phyloP scores from a whole-genome alignment of 805 yeast species.

The Starmerella cellae region DNA sequence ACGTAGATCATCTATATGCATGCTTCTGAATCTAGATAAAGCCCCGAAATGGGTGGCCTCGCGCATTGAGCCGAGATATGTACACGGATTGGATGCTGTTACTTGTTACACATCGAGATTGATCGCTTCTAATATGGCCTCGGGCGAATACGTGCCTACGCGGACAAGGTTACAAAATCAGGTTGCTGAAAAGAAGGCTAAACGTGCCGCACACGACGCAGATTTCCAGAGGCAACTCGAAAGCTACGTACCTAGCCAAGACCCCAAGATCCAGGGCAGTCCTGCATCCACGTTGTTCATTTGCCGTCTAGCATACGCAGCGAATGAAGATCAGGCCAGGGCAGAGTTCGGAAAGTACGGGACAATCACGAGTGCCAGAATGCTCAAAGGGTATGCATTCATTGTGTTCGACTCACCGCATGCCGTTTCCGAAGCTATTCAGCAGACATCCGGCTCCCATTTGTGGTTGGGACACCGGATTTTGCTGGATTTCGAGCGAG shows the following conservation, averaged over 20 bases:
- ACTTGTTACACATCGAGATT: too few species aligned
- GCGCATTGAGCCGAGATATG: background rate
- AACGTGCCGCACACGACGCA: slow-evolving; percentile 15
- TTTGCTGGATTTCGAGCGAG: slow-evolving; percentile 32
- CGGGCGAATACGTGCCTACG: background rate
- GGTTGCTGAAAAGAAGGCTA: slow-evolving; percentile 21
- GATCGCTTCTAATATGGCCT: background rate
- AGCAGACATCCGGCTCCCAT: slow-evolving; percentile 40
- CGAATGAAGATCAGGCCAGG: slow-evolving; percentile 56
- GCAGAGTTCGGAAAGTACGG: slow-evolving; percentile 54
- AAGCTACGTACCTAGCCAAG: slow-evolving; percentile 43
- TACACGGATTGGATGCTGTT: background rate
- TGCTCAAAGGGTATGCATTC: slow-evolving; percentile 77
- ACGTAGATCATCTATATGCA: too few species aligned
- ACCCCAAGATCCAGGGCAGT: slow-evolving; percentile 49
- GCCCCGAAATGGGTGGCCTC: slow-evolving; percentile 7
- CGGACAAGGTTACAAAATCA: slow-evolving; percentile 24
- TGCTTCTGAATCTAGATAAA: slow-evolving; percentile 1
- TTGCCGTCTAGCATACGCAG: slow-evolving; percentile 51
- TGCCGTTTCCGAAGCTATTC: slow-evolving; percentile 50
- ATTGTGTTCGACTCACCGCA: slow-evolving; percentile 49
- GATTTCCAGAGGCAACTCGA: slow-evolving; percentile 22
- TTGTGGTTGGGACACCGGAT: slow-evolving; percentile 41
- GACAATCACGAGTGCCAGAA: slow-evolving; percentile 46
- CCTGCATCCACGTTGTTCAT: slow-evolving; percentile 71